Conservation (phyloP, 2,329 filamentous ascomycete species). For the Penicillium sp. region DNA sequence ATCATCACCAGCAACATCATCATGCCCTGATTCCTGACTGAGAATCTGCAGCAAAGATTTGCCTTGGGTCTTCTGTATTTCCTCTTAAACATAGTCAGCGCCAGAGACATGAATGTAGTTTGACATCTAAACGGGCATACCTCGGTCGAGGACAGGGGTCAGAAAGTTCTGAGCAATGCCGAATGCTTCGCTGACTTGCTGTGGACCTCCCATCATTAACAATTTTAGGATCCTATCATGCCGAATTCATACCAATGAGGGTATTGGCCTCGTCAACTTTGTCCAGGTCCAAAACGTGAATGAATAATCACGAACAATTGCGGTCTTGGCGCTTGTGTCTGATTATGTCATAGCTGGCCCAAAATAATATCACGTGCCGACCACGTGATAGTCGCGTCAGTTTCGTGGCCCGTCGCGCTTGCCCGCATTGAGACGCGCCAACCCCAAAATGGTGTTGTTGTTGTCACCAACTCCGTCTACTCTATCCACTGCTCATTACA, state of each 20-base stretch:
- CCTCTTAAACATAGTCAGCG: conserved; percentile 38
- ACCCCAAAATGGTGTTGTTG: background rate
- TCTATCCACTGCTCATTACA: conserved; percentile 7
- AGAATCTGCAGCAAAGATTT: conserved; percentile 37
- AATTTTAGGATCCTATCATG: background rate
- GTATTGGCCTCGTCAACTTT: background rate
- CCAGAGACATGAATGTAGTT: conserved; percentile 1
- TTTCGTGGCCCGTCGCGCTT: conserved; percentile 18
- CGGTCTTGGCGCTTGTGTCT: background rate
- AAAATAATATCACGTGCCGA: rapidly evolving
- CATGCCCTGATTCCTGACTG: conserved; percentile 8
- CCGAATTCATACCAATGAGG: background rate
- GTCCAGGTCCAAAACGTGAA: background rate
- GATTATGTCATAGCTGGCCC: background rate
- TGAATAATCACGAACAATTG: conserved; percentile 3
- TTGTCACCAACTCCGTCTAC: conserved; percentile 1
- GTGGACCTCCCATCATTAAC: conserved; percentile 29
- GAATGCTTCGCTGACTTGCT: conserved; percentile 31
- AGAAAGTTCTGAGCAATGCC: conserved; percentile 36
- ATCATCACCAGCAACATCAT: conserved; percentile 14
- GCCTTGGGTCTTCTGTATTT: conserved; percentile 37
- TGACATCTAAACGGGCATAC: conserved; percentile 30
- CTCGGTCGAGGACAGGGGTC: conserved; percentile 41
- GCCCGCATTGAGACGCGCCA: background rate
- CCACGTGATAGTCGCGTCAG: background rate